These are phyloP conservation scores for Rubus idaeus DNA, from an alignment of 306 rosid species.

Conservation along the genomic window DNA sequence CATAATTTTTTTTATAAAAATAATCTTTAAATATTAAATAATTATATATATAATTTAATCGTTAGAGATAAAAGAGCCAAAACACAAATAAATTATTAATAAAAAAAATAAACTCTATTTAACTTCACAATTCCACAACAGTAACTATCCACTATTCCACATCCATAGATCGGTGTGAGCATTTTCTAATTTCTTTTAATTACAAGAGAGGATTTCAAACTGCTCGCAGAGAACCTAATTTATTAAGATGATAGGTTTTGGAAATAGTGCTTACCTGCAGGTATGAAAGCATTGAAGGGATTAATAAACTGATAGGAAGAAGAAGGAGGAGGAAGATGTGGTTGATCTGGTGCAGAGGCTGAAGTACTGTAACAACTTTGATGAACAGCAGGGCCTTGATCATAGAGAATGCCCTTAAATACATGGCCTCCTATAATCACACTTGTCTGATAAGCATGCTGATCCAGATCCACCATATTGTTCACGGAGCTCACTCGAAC, in stretches of 20 bases:
- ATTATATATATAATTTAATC: no score
- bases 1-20: no score
- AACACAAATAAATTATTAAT: no score
- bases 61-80: no score
- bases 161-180: no score
- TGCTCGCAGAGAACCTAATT: background rate
- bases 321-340: constrained; percentile 17
- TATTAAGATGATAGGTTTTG: background rate
- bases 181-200: background rate
- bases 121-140: no score
- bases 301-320: constrained; percentile 17
- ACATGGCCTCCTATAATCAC: constrained; percentile 64
- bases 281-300: constrained; percentile 34
- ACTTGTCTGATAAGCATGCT: constrained; percentile 58
- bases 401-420: constrained; percentile 61
- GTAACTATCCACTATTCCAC: no score
- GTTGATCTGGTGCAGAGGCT: constrained; percentile 11
- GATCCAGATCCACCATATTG: constrained; percentile 27
- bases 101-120: no score
- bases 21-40: no score
- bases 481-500: constrained; percentile 53
- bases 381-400: constrained; percentile 59
- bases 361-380: constrained; percentile 13
- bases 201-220: background rate
- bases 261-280: constrained; percentile 49